These are phyloP conservation scores for Phytophthora boehmeriae DNA, from an alignment of 352 stramenopile species.

Conservation along the genomic window DNA sequence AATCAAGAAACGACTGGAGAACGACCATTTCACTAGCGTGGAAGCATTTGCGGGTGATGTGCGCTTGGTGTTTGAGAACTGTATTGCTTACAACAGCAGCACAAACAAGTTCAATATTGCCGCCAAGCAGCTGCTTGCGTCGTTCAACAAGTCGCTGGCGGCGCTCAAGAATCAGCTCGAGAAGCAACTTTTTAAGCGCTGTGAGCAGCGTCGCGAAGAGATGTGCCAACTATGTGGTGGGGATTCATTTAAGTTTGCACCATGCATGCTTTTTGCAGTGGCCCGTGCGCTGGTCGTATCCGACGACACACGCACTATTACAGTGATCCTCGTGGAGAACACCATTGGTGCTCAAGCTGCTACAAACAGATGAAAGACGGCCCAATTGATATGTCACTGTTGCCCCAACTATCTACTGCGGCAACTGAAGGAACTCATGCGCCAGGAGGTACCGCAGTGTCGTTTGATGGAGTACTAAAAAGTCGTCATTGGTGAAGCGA, in stretches of 20 bases:
- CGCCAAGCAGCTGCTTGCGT: constrained; percentile 78
- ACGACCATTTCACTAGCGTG: constrained; percentile 93
- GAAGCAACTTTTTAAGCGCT: constrained; percentile 87
- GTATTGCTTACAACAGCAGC: constrained; percentile 90
- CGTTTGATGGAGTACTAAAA: constrained; percentile 86
- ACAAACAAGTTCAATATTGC: constrained; percentile 91
- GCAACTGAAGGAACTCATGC: constrained; percentile 51
- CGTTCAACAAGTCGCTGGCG: constrained; percentile 74
- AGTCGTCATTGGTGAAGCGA: constrained; percentile 95
- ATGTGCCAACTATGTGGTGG: constrained; percentile 90
- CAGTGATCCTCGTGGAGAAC: constrained; percentile 79
- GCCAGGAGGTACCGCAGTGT: constrained; percentile 21
- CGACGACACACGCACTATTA: constrained; percentile 89
- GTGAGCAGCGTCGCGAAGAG: constrained; percentile 81
- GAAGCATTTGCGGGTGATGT: constrained; percentile 88
- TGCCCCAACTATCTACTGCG: constrained; percentile 74
- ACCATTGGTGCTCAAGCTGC: constrained; percentile 89
- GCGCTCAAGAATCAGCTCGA: constrained; percentile 80
- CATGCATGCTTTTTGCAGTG: constrained; percentile 90
- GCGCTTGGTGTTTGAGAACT: constrained; percentile 91
- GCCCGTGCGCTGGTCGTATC: constrained; percentile 82
- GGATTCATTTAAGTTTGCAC: constrained; percentile 91
- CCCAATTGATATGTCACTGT: constrained; percentile 90
- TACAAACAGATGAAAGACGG: constrained; percentile 93
- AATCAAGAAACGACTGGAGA: constrained; percentile 97